Conservation (phyloP, 2,329 filamentous ascomycete species). For the Colletotrichum limetticola region DNA sequence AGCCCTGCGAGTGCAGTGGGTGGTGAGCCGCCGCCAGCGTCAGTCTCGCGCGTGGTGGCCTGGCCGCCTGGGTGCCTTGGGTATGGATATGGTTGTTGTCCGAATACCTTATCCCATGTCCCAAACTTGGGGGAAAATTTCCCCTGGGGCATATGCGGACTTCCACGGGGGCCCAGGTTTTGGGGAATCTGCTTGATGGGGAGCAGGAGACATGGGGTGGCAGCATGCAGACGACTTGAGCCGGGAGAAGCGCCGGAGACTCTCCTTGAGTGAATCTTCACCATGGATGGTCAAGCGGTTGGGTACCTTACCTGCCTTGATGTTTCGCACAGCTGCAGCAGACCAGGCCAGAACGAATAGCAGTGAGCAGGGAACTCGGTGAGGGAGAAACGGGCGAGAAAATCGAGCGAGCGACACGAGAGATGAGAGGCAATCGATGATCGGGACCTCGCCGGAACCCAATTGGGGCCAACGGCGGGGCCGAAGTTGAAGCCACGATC, state of each 20-base stretch:
- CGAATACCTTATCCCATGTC: not conserved
- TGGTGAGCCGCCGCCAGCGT: not conserved
- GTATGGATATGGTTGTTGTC: not conserved
- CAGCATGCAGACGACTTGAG: not conserved
- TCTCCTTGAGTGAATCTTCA: not conserved
- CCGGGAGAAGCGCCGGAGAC: not conserved
- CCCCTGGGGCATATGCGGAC: slow-evolving; percentile 1
- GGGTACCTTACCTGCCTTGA: not conserved
- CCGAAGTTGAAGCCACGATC: slow-evolving; percentile 5
- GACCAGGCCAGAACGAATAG: not conserved
- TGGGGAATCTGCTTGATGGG: not conserved
- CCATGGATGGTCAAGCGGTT: not conserved
- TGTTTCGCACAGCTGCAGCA: not conserved
- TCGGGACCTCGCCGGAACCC: slow-evolving; percentile 2
- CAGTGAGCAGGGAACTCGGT: slow-evolving; percentile 3
- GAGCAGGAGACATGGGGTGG: not conserved
- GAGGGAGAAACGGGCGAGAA: slow-evolving; percentile 22
- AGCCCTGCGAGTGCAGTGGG: not conserved
- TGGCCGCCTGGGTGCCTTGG: not conserved
- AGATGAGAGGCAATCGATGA: slow-evolving; percentile 3
- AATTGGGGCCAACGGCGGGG: slow-evolving; percentile 25
- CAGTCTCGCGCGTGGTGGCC: not conserved
- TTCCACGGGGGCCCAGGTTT: slow-evolving; percentile 15
- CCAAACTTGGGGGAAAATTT: not conserved
- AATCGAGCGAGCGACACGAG: not conserved